Evolutionary conservation across 106 monocot genomes (phyloP).

Genomic region (Dendrobium chrysotoxum): DNA sequence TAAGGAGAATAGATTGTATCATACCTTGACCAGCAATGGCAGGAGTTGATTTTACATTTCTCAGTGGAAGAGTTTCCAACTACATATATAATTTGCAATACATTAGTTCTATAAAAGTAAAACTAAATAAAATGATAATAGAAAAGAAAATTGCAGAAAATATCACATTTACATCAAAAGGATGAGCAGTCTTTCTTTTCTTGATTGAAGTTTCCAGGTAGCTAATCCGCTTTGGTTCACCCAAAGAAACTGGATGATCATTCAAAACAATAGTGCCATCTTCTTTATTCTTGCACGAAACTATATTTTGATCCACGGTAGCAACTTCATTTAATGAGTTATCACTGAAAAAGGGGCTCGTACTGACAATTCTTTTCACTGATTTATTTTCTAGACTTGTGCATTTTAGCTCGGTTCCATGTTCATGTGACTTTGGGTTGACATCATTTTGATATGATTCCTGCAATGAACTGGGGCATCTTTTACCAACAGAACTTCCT

Average conservation of each 20-base stretch:
- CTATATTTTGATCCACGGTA: conserved; percentile 12
- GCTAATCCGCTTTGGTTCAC: conserved; percentile 1
- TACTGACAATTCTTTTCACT: conserved; percentile 13
- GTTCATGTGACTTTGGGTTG: conserved; percentile 25
- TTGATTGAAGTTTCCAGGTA: conserved; percentile 24
- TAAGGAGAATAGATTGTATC: neutral
- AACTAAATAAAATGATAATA: neutral
- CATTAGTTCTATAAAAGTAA: neutral
- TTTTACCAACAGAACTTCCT: conserved; percentile 7
- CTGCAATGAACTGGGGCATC: conserved; percentile 7
- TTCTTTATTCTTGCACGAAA: conserved; percentile 11
- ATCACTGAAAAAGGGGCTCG: conserved; percentile 35
- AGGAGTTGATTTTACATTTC: conserved; percentile 5
- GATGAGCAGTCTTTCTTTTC: conserved; percentile 37
- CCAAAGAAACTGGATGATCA: conserved; percentile 10
- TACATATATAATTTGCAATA: neutral
- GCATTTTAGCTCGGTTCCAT: conserved; percentile 1
- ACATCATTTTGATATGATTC: conserved; percentile 13
- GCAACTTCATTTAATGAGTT: conserved; percentile 20
- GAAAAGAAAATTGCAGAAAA: conserved; percentile 1
- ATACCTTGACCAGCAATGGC: conserved; percentile 32
- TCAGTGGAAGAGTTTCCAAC: conserved; percentile 14
- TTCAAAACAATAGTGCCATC: neutral
- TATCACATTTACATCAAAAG: conserved; percentile 10
- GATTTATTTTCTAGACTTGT: conserved; percentile 11